phyloP scores from a whole-genome alignment of 495 filamentous ascomycete species.

The Trichoderma reesei region DNA sequence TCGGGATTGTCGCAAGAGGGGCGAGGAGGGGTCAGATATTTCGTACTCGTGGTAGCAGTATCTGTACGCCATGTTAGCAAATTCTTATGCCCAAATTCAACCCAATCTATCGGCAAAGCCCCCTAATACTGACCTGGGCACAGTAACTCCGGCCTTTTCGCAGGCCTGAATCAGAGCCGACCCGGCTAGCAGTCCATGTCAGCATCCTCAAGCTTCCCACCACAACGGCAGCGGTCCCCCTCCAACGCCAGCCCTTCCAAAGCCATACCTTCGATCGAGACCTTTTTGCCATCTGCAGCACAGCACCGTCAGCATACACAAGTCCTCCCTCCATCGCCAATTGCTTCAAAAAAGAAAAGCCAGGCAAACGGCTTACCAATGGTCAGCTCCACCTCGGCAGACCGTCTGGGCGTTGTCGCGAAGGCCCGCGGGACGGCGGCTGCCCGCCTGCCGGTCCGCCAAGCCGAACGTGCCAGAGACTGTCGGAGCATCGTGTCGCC shows the following conservation, averaged over 20 bases:
- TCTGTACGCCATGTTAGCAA: slow-evolving; percentile 35
- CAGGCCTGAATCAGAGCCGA: slow-evolving; percentile 97
- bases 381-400: slow-evolving; percentile 88
- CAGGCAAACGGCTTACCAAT: slow-evolving; percentile 75
- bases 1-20: slow-evolving; percentile 14
- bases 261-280: slow-evolving; percentile 79
- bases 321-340: slow-evolving; percentile 12
- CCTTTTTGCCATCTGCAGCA: slow-evolving; percentile 92
- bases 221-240: slow-evolving; percentile 16
- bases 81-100: no score
- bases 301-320: slow-evolving; percentile 28
- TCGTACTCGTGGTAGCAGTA: slow-evolving; percentile 97
- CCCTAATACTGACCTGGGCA: slow-evolving; percentile 58
- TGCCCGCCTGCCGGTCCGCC: slow-evolving; percentile 61
- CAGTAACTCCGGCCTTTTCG: slow-evolving; percentile 88
- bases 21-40: slow-evolving; percentile 14
- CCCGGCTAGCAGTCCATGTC: slow-evolving; percentile 47
- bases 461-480: slow-evolving; percentile 76
- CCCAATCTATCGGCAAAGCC: no score
- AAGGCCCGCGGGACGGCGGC: slow-evolving; percentile 60
- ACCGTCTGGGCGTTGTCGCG: slow-evolving; percentile 58
- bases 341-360: slow-evolving; percentile 12
- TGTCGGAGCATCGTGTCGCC: slow-evolving; percentile 75
- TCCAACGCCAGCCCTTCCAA: slow-evolving; percentile 10
- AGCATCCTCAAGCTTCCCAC: slow-evolving; percentile 13